A percentile compares a stretch with the other conserved stretches of the same genome.
Conservation (phyloP, 495 filamentous ascomycete genomes). For the Penicillium bovifimosum region DNA sequence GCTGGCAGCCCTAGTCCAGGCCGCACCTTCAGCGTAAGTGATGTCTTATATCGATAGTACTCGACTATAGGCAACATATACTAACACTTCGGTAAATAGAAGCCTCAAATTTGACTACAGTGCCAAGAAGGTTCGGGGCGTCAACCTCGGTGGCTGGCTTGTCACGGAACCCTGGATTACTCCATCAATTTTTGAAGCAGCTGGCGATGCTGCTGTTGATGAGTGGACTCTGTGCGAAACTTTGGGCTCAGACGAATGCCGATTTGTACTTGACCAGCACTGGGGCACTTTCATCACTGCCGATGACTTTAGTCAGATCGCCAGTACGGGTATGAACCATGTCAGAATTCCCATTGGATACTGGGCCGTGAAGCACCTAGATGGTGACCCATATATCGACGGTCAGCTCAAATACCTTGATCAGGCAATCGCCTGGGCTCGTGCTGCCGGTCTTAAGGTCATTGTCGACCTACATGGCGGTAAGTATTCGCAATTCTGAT, state of each 20-base stretch:
- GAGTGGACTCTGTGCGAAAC: slow-evolving; percentile 54
- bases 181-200: slow-evolving; percentile 54
- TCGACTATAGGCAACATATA: background rate
- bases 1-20: slow-evolving; percentile 28
- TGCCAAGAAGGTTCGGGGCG: slow-evolving; percentile 44
- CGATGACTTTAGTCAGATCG: slow-evolving; percentile 63
- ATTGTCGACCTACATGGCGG: slow-evolving; percentile 68
- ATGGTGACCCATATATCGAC: slow-evolving; percentile 65
- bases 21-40: slow-evolving; percentile 35
- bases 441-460: slow-evolving; percentile 56
- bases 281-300: slow-evolving; percentile 63
- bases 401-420: slow-evolving; percentile 65
- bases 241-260: slow-evolving; percentile 48
- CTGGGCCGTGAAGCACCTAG: slow-evolving; percentile 58
- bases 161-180: slow-evolving; percentile 62
- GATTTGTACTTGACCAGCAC: slow-evolving; percentile 43
- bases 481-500: slow-evolving; percentile 25
- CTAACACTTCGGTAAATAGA: slow-evolving; percentile 19
- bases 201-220: slow-evolving; percentile 49
- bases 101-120: slow-evolving; percentile 42
- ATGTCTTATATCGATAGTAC: background rate
- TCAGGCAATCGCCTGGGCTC: slow-evolving; percentile 63
- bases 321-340: slow-evolving; percentile 61
- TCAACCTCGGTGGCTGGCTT: slow-evolving; percentile 57
- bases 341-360: slow-evolving; percentile 78